phyloP scores from a whole-genome alignment of 2,329 filamentous ascomycete species.

The Ustulina deusta region DNA sequence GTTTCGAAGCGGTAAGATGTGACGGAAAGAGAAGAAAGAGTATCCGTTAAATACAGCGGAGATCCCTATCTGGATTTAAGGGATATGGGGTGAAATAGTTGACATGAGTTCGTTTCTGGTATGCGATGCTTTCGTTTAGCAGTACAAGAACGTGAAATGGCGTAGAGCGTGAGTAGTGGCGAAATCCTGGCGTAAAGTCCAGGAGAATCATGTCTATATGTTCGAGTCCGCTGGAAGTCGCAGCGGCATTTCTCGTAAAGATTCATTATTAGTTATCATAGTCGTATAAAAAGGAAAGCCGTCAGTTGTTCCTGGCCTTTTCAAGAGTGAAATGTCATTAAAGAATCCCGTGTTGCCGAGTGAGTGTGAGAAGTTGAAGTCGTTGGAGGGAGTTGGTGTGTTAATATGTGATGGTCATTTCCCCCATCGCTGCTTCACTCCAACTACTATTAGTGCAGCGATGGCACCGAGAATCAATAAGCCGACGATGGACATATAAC shows the following conservation, averaged over 20 bases:
- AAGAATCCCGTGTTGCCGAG: constrained; percentile 24
- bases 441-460: constrained; percentile 64
- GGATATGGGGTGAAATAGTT: constrained; percentile 1
- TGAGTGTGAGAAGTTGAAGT: constrained; percentile 25
- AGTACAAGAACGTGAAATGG: constrained; percentile 19
- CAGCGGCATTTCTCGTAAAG: constrained; percentile 37
- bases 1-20: constrained; percentile 9
- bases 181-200: constrained; percentile 2
- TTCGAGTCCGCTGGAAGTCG: constrained; percentile 28
- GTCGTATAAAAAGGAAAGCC: constrained; percentile 33
- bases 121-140: constrained; percentile 13
- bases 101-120: constrained; percentile 4
- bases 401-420: constrained; percentile 33
- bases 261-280: constrained; percentile 39
- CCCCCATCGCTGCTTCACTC: constrained; percentile 64
- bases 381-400: constrained; percentile 5
- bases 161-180: constrained; percentile 26
- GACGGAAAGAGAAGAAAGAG: constrained; percentile 6
- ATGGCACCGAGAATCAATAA: constrained; percentile 66
- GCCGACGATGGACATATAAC: constrained; percentile 68
- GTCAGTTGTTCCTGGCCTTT: constrained; percentile 18
- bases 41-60: constrained; percentile 5
- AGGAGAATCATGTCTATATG: constrained; percentile 17
- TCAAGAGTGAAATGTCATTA: constrained; percentile 27
- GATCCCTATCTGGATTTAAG: constrained; percentile 1